Evolutionary conservation across 164 flowering plant species (phyloP).

Genomic region (Dillenia suffruticosa): DNA sequence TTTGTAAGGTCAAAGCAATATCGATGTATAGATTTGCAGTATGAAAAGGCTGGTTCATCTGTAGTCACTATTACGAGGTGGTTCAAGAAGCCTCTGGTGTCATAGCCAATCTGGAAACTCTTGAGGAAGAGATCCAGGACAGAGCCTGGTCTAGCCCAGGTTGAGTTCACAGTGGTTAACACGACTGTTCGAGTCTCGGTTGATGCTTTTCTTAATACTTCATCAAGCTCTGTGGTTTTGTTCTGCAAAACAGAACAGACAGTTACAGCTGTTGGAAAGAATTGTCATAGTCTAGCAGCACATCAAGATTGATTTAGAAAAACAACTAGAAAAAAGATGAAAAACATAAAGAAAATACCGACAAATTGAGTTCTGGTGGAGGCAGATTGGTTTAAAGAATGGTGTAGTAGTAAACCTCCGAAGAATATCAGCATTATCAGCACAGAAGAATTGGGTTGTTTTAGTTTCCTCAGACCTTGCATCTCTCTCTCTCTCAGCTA

Average conservation of each 20-base stretch:
- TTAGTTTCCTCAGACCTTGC: conserved; percentile 2
- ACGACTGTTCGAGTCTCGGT: conserved; percentile 31
- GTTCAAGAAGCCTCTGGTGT: conserved; percentile 27
- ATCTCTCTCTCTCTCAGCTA: background rate
- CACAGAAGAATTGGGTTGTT: background rate
- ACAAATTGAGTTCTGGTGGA: conserved; percentile 6
- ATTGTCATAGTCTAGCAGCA: background rate
- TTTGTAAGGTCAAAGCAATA: conserved; percentile 31
- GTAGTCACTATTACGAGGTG: conserved; percentile 32
- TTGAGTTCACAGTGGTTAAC: conserved; percentile 26
- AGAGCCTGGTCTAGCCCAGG: conserved; percentile 36
- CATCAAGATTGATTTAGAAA: background rate
- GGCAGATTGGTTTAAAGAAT: conserved; percentile 1
- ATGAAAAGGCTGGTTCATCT: conserved; percentile 20
- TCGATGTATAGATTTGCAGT: conserved; percentile 29
- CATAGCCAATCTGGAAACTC: conserved; percentile 32
- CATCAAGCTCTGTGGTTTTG: conserved; percentile 7
- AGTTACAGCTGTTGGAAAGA: background rate
- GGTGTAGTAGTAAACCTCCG: conserved; percentile 5
- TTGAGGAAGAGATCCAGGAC: conserved; percentile 39
- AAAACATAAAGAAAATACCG: background rate
- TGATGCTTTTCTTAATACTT: conserved; percentile 22
- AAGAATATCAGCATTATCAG: conserved; percentile 3
- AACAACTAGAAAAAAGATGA: background rate
- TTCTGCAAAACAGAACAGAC: conserved; percentile 7